phyloP scores from a whole-genome alignment of 257 asterid genomes.

The Plantago elongata region DNA sequence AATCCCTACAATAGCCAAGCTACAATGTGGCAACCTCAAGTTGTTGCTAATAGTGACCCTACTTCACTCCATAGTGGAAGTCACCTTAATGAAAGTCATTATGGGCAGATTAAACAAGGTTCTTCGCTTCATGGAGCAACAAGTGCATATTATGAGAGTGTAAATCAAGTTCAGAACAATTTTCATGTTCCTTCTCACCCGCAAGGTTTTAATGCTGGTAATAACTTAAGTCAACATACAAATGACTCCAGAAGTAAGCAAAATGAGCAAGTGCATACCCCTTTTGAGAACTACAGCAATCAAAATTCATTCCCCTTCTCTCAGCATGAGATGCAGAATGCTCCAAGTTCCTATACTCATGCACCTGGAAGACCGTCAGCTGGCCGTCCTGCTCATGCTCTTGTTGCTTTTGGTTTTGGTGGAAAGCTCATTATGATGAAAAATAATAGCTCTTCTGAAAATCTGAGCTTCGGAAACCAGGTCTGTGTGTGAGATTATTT shows the following conservation, averaged over 20 bases:
- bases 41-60: conserved; percentile 28
- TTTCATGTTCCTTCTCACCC: conserved; percentile 36
- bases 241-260: conserved; percentile 45
- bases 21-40: conserved; percentile 43
- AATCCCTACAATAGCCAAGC: conserved; percentile 38
- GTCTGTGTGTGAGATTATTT: conserved; percentile 36
- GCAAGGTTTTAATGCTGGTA: conserved; percentile 32
- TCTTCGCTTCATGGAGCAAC: conserved; percentile 35
- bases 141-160: conserved; percentile 33
- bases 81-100: conserved; percentile 36
- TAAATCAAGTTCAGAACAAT: conserved; percentile 31
- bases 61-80: conserved; percentile 34
- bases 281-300: conserved; percentile 41
- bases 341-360: conserved; percentile 51
- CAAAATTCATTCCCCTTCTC: conserved; percentile 44
- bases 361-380: conserved; percentile 72
- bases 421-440: conserved; percentile 87
- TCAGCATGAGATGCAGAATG: conserved; percentile 48
- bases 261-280: conserved; percentile 37
- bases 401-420: conserved; percentile 92
- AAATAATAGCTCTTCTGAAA: conserved; percentile 40
- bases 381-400: conserved; percentile 94
- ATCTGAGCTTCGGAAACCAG: conserved; percentile 62
- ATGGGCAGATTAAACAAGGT: conserved; percentile 36
- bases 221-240: conserved; percentile 41